Conservation (phyloP, 768 basidiomycete genomes). For the Jaapia argillacea region DNA sequence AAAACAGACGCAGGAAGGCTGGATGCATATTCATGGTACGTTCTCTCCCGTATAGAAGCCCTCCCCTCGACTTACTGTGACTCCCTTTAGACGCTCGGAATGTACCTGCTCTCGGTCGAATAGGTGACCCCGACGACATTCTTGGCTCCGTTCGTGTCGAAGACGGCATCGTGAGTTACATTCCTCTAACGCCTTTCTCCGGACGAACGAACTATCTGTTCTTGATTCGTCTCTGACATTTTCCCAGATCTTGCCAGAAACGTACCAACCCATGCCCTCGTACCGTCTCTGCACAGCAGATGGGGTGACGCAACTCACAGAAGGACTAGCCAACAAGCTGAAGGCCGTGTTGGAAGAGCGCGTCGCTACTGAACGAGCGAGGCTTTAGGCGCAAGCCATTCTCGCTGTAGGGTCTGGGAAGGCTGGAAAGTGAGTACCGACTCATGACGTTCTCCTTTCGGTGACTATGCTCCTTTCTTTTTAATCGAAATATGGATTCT, state of each 20-base stretch:
- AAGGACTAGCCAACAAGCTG: slow-evolving; percentile 48
- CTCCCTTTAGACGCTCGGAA: slow-evolving; percentile 53
- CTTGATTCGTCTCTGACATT: background rate
- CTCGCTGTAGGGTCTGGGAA: no score
- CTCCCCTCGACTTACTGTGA: background rate
- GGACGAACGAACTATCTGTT: background rate
- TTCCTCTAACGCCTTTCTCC: background rate
- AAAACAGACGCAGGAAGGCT: slow-evolving; percentile 57
- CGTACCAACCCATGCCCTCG: slow-evolving; percentile 78
- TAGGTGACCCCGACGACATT: slow-evolving; percentile 81
- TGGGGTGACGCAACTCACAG: slow-evolving; percentile 59
- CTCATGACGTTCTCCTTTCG: no score
- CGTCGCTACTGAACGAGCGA: slow-evolving; percentile 20
- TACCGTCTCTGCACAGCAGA: slow-evolving; percentile 75
- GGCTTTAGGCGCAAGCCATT: no score
- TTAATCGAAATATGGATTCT: no score
- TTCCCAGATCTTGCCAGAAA: slow-evolving; percentile 51
- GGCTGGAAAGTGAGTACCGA: no score
- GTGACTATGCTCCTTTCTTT: no score
- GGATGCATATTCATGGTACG: slow-evolving; percentile 76
- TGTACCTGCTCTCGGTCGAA: slow-evolving; percentile 60
- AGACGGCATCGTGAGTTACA: slow-evolving; percentile 44
- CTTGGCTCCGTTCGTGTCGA: slow-evolving; percentile 66
- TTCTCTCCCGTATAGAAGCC: background rate
- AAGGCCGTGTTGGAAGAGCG: slow-evolving; percentile 24